phyloP scores from a whole-genome alignment of 2,329 filamentous ascomycete genomes.

The Arthrinium phaeospermum region DNA sequence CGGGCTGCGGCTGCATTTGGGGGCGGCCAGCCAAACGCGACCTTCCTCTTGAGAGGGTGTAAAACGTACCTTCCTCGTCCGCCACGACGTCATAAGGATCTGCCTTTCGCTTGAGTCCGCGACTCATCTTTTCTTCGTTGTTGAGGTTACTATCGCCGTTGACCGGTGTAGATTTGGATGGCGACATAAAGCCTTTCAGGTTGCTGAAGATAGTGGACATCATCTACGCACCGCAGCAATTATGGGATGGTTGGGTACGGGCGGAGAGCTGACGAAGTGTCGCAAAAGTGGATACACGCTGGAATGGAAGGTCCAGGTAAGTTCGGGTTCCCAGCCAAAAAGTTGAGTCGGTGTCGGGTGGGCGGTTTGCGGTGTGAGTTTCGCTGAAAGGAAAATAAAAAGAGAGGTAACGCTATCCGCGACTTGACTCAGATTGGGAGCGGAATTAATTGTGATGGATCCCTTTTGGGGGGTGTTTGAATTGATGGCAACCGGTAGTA shows the following conservation, averaged over 20 bases:
- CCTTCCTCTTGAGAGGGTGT: background rate
- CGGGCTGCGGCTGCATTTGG: background rate
- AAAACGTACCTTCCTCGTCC: conserved; percentile 15
- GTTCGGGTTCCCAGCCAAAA: background rate
- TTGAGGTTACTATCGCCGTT: conserved; percentile 18
- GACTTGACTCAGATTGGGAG: background rate
- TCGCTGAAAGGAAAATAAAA: background rate
- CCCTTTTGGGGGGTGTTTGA: background rate
- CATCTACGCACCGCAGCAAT: conserved; percentile 9
- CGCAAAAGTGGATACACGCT: conserved; percentile 12
- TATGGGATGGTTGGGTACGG: conserved; percentile 17
- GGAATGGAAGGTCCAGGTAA: conserved; percentile 6
- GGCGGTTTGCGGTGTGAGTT: conserved; percentile 2
- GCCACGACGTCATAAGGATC: conserved; percentile 18
- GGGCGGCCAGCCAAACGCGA: conserved; percentile 1
- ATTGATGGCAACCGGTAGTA: background rate
- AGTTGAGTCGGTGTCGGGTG: background rate
- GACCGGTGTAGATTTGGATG: conserved; percentile 10
- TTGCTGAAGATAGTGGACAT: conserved; percentile 13
- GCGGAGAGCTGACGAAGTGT: conserved; percentile 16
- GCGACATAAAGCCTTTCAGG: conserved; percentile 14
- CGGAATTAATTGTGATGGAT: background rate
- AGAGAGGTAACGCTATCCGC: background rate
- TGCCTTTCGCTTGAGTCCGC: conserved; percentile 16
- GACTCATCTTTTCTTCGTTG: conserved; percentile 12